Percentiles rank a stretch among this genome's conserved stretches.
phyloP scores from a whole-genome alignment of 2,329 filamentous ascomycete genomes.

The Fusarium udum region DNA sequence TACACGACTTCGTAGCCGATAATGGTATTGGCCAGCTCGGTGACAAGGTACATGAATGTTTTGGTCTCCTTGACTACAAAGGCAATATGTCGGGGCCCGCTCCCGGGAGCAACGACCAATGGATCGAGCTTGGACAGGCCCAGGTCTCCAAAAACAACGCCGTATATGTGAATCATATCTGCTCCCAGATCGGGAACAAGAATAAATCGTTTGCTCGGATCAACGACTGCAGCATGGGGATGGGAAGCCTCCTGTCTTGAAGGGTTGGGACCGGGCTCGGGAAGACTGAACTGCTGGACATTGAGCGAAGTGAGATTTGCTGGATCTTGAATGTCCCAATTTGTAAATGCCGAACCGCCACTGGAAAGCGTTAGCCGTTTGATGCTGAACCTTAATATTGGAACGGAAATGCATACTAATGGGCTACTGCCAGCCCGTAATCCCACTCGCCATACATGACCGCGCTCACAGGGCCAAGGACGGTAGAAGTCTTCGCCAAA shows the following conservation, averaged over 20 bases:
- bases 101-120: constrained; percentile 58
- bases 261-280: constrained; percentile 50
- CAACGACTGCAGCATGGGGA: constrained; percentile 71
- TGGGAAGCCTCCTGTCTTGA: constrained; percentile 66
- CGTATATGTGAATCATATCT: constrained; percentile 68
- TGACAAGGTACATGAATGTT: constrained; percentile 68
- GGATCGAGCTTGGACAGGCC: constrained; percentile 54
- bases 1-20: constrained; percentile 67
- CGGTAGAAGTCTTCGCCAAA: constrained; percentile 49
- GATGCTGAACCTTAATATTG: not conserved
- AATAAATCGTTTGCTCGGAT: constrained; percentile 71
- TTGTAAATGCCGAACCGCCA: constrained; percentile 54
- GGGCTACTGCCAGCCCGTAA: constrained; percentile 54
- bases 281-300: constrained; percentile 52
- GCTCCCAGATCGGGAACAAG: constrained; percentile 73
- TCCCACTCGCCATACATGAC: constrained; percentile 55
- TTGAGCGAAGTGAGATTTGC: constrained; percentile 49
- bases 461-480: constrained; percentile 56
- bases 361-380: constrained; percentile 41
- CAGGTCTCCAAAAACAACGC: constrained; percentile 55
- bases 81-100: constrained; percentile 72
- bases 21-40: constrained; percentile 68
- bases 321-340: constrained; percentile 56
- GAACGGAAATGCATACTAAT: constrained; percentile 53
- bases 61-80: constrained; percentile 60